phyloP scores from a whole-genome alignment of 1,139 yeast species.

The Candida sanyaensis region DNA sequence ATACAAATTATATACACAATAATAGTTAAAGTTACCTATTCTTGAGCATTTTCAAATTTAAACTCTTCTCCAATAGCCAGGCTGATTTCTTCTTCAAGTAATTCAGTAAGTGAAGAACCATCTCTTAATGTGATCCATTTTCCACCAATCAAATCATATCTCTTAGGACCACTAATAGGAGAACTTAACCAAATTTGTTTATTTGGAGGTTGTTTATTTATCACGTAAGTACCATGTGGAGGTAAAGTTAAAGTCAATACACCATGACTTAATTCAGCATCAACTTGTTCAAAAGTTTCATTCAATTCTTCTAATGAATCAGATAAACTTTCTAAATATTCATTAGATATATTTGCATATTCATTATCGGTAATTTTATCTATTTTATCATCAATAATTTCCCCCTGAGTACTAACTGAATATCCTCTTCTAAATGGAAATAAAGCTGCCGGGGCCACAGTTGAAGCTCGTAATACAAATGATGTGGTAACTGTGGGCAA shows the following conservation, averaged over 20 bases:
- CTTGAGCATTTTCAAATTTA: slow-evolving; percentile 25
- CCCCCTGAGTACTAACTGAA: slow-evolving; percentile 50
- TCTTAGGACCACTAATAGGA: slow-evolving; percentile 90
- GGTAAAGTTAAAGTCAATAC: slow-evolving; percentile 73
- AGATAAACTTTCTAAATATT: slow-evolving; percentile 62
- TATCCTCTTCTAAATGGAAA: slow-evolving; percentile 14
- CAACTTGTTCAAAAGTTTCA: slow-evolving; percentile 61
- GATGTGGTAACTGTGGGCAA: background rate
- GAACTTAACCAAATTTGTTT: slow-evolving; percentile 92
- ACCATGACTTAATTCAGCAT: slow-evolving; percentile 83
- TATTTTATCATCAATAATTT: slow-evolving; percentile 50
- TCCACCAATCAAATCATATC: slow-evolving; percentile 57
- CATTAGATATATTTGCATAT: slow-evolving; percentile 61
- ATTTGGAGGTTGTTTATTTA: slow-evolving; percentile 93
- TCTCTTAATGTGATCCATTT: slow-evolving; percentile 67
- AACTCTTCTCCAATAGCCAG: slow-evolving; percentile 35
- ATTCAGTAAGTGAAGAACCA: slow-evolving; percentile 45
- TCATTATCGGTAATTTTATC: slow-evolving; percentile 45
- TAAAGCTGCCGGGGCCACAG: slow-evolving; percentile 6
- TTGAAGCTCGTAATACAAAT: background rate
- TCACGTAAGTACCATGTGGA: slow-evolving; percentile 76
- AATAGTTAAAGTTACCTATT: slow-evolving; percentile 11
- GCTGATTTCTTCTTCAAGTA: slow-evolving; percentile 50
- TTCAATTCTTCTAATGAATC: slow-evolving; percentile 65
- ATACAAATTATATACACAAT: background rate